Evolutionary conservation across 805 yeast species (phyloP), one percentile per base, ranked within the genome.

Genomic region (Starmerella floris): DNA sequence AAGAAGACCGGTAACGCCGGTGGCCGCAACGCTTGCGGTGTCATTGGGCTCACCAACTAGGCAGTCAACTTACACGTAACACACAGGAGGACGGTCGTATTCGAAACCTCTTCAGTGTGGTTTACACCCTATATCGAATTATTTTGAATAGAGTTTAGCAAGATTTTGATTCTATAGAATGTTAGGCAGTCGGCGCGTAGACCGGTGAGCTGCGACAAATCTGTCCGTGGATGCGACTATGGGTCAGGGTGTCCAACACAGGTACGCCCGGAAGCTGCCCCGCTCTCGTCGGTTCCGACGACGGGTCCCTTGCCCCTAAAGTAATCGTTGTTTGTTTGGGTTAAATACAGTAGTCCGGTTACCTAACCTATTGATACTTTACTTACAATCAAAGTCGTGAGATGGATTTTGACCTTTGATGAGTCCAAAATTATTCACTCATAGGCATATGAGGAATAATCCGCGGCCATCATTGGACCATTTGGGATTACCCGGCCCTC

Each of bases 1-100:
- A 74, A 81, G 68, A 84, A 80, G 71, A 85, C 95, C 55, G 96
- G 96, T 71, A 84, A 87, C 62, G 96, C 97, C 48, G 97, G 97
- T 64, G 87, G 80, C 55, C 85, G 97, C 77, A 83, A 91, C 56
- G 97, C 97, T 51, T 87, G 97, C 71, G 97, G 97, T 71, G 95
- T 87, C 60, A 85, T 87, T 70, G 96, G 96, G 52, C 57, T 79
- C 51, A 54, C 83, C 40, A 62, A 72, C 55, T 69, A 62, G 59
- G 39, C 48, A 28, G 31, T 30, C 22, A 27, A 21, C 15, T n/a
- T n/a, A n/a, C n/a, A n/a, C n/a, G n/a, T n/a, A n/a, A n/a, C n/a
- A n/a, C n/a, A n/a, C n/a, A n/a, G n/a, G n/a, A n/a, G n/a, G 33
- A 27, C 47, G 23, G 39, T 32, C 30, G 23, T 33, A 13, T 27